These are phyloP conservation scores for Umbilicaria muhlenbergii DNA, from an alignment of 495 filamentous ascomycete genomes.

Conservation along the genomic window DNA sequence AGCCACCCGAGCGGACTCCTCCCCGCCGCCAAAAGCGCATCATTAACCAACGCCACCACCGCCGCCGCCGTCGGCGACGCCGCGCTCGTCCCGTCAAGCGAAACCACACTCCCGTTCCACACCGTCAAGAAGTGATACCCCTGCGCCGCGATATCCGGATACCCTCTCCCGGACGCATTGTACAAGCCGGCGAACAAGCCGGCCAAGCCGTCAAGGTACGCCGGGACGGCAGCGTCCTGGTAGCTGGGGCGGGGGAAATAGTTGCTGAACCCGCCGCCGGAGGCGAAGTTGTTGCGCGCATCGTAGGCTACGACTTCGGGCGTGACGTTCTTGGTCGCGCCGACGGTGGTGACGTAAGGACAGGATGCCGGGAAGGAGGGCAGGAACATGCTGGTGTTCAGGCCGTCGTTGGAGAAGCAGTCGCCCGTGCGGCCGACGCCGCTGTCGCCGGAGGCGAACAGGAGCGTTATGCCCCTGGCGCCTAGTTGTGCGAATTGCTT, in stretches of 20 bases:
- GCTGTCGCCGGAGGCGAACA: slow-evolving; percentile 58
- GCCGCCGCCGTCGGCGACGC: slow-evolving; percentile 46
- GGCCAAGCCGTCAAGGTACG: slow-evolving; percentile 38
- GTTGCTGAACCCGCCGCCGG: slow-evolving; percentile 55
- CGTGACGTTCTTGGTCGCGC: slow-evolving; percentile 39
- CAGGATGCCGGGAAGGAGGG: slow-evolving; percentile 58
- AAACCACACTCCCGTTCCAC: slow-evolving; percentile 31
- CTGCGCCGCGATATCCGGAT: slow-evolving; percentile 61
- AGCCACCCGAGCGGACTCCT: slow-evolving; percentile 50
- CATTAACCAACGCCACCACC: slow-evolving; percentile 51
- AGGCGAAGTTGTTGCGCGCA: slow-evolving; percentile 26
- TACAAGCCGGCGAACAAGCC: slow-evolving; percentile 31
- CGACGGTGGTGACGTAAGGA: slow-evolving; percentile 59
- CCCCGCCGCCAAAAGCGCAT: slow-evolving; percentile 39
- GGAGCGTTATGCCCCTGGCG: slow-evolving; percentile 55
- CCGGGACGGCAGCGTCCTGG: slow-evolving; percentile 39
- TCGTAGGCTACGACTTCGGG: slow-evolving; percentile 40
- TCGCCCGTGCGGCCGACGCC: slow-evolving; percentile 41
- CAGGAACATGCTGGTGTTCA: slow-evolving; percentile 48
- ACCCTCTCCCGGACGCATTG: slow-evolving; percentile 49
- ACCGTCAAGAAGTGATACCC: slow-evolving; percentile 35
- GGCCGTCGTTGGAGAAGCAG: slow-evolving; percentile 52
- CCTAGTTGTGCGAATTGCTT: slow-evolving; percentile 56
- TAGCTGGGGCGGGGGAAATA: slow-evolving; percentile 44
- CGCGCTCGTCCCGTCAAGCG: slow-evolving; percentile 50